Base-by-base conservation (phyloP, 441 rosid species). In the Arabidopsis hybrid region DNA sequence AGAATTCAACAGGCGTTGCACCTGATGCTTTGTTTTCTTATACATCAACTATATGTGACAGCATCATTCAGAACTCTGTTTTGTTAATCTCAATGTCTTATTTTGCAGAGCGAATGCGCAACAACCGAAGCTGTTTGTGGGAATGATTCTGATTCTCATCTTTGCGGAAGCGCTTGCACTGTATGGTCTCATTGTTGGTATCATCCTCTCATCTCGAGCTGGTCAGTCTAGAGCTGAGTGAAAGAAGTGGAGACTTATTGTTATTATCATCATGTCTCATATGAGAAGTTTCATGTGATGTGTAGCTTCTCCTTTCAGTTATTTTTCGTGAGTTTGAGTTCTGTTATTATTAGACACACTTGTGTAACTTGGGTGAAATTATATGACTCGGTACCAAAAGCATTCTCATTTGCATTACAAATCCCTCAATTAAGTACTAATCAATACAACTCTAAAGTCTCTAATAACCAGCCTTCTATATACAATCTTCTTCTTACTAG, bases 101-200 rank as follows among this genome's bases (percentile, higher is more conserved):
- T 42, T 45, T 65, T 69, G 8, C 75, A 78, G 81, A 72, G 75
- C 68, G 2, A 78, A 73, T 63, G 81, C 75, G 2, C 81, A 78
- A 61, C 78, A 78, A 49, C 78, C 78, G 56, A 73, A 78, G 72
- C 81, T 78, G 10, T 78, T 78, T 16, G 75, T 78, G 3, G 81
- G 81, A 53, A 78, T 78, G 81, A 78, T 78, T 43, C 69, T 78
- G 65, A 78, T 74, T 65, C 81, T 78, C 60, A 78, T 78, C 18
- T 78, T 78, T 59, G 81, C 81, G 4, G 81, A 78, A 67, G 81
- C 81, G 14, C 74, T 78, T 16, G 81, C 81, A 16, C 71, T 78
- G 29, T 74, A 78, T 45, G 78, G 81, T 9, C 78, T 78, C 47
- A 74, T 78, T 50, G 81, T 78, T 1, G 81, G 81, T 10, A 78